Evolutionary conservation across 2,329 filamentous ascomycete species (phyloP), one percentile per base, ranked within the genome.

Genomic region (Fusarium pininemorale): DNA sequence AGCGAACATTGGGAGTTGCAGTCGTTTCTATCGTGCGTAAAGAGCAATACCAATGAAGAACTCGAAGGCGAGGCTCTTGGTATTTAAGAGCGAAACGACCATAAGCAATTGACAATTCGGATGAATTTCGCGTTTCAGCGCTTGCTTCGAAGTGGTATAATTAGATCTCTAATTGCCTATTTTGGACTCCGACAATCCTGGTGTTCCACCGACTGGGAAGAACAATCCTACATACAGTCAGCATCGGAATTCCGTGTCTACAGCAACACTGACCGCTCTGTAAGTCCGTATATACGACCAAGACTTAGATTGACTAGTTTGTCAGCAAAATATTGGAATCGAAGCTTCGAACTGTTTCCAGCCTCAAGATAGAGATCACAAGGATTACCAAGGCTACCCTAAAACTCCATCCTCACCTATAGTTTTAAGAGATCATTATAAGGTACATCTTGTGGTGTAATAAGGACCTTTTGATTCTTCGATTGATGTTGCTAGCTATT

Each of bases 131-230:
- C 22, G 9, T 35, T 32, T 68, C 13, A 7, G n/a, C 44, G 35
- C 20, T 18, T 50, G 30, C 14, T 28, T 58, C 10, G 22, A 18
- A 54, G 14, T 16, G 24, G 12, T 71, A 64, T 62, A 53, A 72
- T 68, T 72, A 59, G 35, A 64, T 53, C 7, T 41, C 47, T 14
- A 35, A 7, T 63, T 75, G 55, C 72, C 69, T 57, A 51, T 58
- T 75, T 56, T 8, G 65, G 61, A 70, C 50, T 67, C 61, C 47
- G 58, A 59, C 44, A 64, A 55, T 44, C 50, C 42, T 55, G 35
- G n/a, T 45, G 54, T 56, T 38, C 45, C 58, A 42, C 50, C 22
- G 32, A 69, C 28, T 53, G 44, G 42, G 39, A 9, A 20, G n/a
- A 56, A 16, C 11, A 6, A 10, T 32, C 28, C 20, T 30, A 26